Base-by-base conservation (phyloP, 2,329 filamentous ascomycete species). In the Colletotrichum camelliae region DNA sequence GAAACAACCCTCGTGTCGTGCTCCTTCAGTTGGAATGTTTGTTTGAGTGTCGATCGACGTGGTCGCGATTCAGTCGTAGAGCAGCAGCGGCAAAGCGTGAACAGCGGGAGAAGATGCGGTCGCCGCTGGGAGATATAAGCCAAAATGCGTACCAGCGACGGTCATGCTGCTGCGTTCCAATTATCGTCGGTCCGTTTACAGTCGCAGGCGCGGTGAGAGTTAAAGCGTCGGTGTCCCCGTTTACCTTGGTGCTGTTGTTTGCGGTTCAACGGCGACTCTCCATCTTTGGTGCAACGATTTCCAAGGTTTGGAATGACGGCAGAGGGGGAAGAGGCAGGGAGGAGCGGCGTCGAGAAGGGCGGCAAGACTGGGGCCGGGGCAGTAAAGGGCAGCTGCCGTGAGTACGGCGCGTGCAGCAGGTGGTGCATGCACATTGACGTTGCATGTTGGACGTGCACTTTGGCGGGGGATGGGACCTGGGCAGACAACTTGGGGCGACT, bases 391-490 rank as follows among this genome's bases (percentile, higher is more conserved):
- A 48, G 61, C 62, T 58, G 68, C n/a, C 16, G 64, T 37, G 55
- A 31, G 31, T 55, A 43, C 31, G 39, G 67, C 48, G 60, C 24
- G 37, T 35, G 52, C 37, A 35, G 55, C 37, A 31, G 37, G 57
- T 37, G 65, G 67, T 60, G 72, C 73, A 75, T 75, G 73, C 69
- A 75, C 73, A 64, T 70, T 76, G 74, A 76, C 74, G 74, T 76
- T 76, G 74, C 70, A 69, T 70, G 21, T 43, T 29, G 65, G 65
- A 69, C 74, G 74, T 73, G 74, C 74, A 39, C 58, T 69, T 74
- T 58, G 74, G 58, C 70, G 70, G 69, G 73, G 62, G 62, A 24
- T 21, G 43, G 43, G 43, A 52, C 72, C 70, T 75, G 43, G 43
- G 43, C 43, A 52, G 43, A 52, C 43, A 52, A 52, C 31, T 31